Conservation (phyloP, 129 eudicot genomes). For the Silybum marianum region DNA sequence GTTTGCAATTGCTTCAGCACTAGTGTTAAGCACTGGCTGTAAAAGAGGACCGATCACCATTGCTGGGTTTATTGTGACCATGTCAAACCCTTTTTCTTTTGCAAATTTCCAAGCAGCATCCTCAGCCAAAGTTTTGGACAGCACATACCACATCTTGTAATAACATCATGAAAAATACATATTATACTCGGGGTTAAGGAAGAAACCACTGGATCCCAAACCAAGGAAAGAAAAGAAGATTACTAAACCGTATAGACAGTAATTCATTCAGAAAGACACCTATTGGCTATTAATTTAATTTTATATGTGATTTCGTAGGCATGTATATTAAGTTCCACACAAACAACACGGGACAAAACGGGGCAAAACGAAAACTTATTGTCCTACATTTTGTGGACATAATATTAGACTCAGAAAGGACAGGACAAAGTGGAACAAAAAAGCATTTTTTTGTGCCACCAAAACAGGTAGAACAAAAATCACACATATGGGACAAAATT, state of each 20-base stretch:
- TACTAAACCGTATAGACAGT: background rate
- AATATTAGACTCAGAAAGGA: too few relatives aligned
- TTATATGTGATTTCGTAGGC: background rate
- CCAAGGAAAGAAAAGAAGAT: background rate
- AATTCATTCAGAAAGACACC: background rate
- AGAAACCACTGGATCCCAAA: background rate
- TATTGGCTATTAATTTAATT: constrained; percentile 1
- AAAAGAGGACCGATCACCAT: constrained; percentile 75
- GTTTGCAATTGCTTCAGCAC: constrained; percentile 57
- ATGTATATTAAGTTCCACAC: background rate
- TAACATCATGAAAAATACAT: constrained; percentile 3
- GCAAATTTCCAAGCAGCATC: constrained; percentile 84
- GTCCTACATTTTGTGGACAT: too few relatives aligned
- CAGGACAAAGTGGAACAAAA: too few relatives aligned
- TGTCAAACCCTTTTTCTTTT: constrained; percentile 63
- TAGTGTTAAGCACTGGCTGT: constrained; percentile 74
- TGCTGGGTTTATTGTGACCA: constrained; percentile 71
- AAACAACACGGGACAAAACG: too few relatives aligned
- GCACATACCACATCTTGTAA: constrained; percentile 63
- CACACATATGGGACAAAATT: too few relatives aligned
- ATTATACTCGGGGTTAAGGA: background rate
- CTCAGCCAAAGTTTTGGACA: constrained; percentile 79
- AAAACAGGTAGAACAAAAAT: too few relatives aligned
- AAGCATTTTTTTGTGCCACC: too few relatives aligned
- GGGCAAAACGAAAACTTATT: too few relatives aligned